Evolutionary conservation across 2,329 filamentous ascomycete species (phyloP), one percentile per base, ranked within the genome.

Genomic region (Colletotrichum sp.): DNA sequence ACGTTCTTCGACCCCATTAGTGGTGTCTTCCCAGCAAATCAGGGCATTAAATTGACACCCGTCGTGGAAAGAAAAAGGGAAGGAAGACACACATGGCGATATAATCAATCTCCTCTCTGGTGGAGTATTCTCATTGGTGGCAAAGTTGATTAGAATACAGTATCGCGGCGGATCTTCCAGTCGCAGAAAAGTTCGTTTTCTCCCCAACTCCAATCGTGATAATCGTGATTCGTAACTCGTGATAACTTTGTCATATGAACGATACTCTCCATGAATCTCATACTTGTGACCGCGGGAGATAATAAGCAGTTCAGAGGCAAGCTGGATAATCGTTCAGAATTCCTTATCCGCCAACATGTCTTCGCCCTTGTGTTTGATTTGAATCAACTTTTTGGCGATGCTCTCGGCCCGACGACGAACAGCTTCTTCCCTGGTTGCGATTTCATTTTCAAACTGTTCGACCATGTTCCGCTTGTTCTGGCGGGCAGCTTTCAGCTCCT

Each of bases 1-100:
- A 86, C 94, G 13, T 95, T 90, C 79, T 89, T 88, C 2, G 89
- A 91, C 34, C 87, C 86, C 21, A 80, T 94, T 72, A 86, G 84
- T 92, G 43, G 4, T 47, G 38, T 34, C 89, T 93, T 74, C 70
- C 81, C 2, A 81, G 85, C 21, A 87, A 84, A 78, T 81, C 85
- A 31, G 87, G 87, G 8, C 84, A 86, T 75, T 92, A 94, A 80
- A 82, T 94, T 21, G 76, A 85, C 91, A 69, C 81, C 94, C 63
- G 84, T 93, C 12, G 90, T 94, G 3, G 88, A 88, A 55, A 87
- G 87, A 76, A 87, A 92, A 86, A 92, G 77, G 89, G 84, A 75
- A 91, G 93, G 24, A 87, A 88, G 79, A 83, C 92, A 76, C 87
- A 88, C 21, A 79, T 90, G 72, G 82, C 86, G 47, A 87, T 93